Base-by-base conservation (phyloP, 73 alveolate species). In the Effrenium voratum region DNA sequence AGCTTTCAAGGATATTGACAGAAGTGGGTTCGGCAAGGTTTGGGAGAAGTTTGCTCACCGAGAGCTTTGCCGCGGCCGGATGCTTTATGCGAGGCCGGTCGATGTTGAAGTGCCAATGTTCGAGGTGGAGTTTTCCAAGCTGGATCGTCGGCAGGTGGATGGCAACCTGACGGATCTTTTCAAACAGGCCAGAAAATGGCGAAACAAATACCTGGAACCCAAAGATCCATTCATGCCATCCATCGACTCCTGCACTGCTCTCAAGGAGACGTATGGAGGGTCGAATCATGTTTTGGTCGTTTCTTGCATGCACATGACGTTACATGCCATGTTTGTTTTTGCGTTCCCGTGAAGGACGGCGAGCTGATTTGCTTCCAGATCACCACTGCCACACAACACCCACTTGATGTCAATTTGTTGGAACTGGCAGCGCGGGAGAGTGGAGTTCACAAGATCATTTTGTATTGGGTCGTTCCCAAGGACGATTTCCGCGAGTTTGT, bases 211-310 rank as follows among this genome's bases (percentile, higher is more conserved):
- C 83, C 13, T 72, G 83, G 49, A 32, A 38, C 80, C 80, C 80
- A 68, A 15, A 30, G 80, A 68, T 68, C 19, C n/a, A 32, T 13
- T 13, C 80, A 19, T 68, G 45, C 45, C 36, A 38, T 13, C 16
- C 80, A 68, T 68, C 40, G 80, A 68, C 40, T 68, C 80, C 15
- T 68, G 80, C 80, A 38, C 80, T n/a, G 22, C 80, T 30, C 41
- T 68, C 40, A 19, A 30, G 80, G 68, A 55, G 32, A 19, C 68
- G 68, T 19, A 55, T 28, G 24, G 68, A 19, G n/a, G n/a, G 3
- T 55, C 32, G 15, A 28, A 19, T 55, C 68, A 28, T 55, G 32
- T 19, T 19, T 19, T 19, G 15, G 68, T 55, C 68, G 15, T 19
- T 28, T 19, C 68, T 55, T 19, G 24, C 24, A 28, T 55, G 68